These are phyloP conservation scores for Castanea mollissima DNA, from an alignment of 306 rosid genomes.

Conservation along the genomic window DNA sequence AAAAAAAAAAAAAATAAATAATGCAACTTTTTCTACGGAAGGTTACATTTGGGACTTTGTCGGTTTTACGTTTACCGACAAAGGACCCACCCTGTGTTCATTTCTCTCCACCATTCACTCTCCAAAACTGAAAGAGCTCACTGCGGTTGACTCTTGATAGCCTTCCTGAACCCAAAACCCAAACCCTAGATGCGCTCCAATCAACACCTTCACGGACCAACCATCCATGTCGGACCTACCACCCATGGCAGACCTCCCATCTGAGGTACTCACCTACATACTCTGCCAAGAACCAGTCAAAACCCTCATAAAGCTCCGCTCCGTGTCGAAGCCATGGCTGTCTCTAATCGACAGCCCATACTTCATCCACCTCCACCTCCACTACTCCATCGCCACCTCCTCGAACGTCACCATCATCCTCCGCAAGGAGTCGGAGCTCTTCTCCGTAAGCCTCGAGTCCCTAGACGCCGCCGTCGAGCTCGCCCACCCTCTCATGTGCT, in stretches of 20 bases:
- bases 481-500: conserved; percentile 80
- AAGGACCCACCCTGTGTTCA: no score
- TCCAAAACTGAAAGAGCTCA: no score
- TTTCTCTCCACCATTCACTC: no score
- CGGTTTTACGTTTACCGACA: accelerated
- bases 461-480: conserved; percentile 30
- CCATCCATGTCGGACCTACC: conserved; percentile 27
- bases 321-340: conserved; percentile 39
- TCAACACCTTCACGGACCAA: background rate
- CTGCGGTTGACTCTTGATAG: no score
- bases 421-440: conserved; percentile 43
- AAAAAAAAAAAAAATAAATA: no score
- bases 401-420: conserved; percentile 37
- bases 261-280: conserved; percentile 49
- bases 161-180: no score
- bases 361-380: conserved; percentile 45
- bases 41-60: no score
- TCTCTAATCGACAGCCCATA: conserved; percentile 43
- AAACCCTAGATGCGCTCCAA: background rate
- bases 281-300: conserved; percentile 37
- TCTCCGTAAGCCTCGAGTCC: conserved; percentile 20
- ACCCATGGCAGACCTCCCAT: conserved; percentile 48
- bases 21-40: no score
- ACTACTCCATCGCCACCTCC: conserved; percentile 9
- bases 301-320: conserved; percentile 42